Evolutionary conservation across 306 rosid genomes (phyloP).

Genomic region (Psophocarpus tetragonolobus): DNA sequence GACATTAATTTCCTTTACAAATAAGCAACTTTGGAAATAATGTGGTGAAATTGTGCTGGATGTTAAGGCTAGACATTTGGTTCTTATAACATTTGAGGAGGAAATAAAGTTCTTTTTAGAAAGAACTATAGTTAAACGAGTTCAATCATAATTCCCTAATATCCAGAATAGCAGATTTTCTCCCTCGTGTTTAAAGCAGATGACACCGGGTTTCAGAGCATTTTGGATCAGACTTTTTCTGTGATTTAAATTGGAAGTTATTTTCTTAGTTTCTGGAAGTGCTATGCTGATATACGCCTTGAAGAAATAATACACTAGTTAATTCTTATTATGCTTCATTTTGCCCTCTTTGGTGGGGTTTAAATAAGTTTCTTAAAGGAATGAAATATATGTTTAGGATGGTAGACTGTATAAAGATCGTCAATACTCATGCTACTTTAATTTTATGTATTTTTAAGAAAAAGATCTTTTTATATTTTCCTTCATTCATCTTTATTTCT

Average conservation of each 20-base stretch:
- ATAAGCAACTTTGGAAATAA: background rate
- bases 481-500: background rate
- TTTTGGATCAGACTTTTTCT: background rate
- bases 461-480: background rate
- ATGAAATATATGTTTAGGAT: background rate
- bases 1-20: background rate
- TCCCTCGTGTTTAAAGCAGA: background rate
- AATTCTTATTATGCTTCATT: background rate
- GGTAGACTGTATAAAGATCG: background rate
- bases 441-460: background rate
- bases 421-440: background rate
- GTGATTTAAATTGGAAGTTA: background rate
- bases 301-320: background rate
- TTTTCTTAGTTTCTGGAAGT: constrained; percentile 4
- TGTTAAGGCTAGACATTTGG: background rate
- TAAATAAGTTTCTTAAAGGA: background rate
- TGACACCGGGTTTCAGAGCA: background rate
- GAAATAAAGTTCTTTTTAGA: background rate
- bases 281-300: background rate
- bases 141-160: background rate
- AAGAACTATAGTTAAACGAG: background rate
- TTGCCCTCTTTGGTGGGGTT: background rate
- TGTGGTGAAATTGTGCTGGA: background rate
- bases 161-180: background rate
- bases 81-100: background rate